Base-by-base conservation (phyloP, 441 rosid genomes). In the Populus hybrid region DNA sequence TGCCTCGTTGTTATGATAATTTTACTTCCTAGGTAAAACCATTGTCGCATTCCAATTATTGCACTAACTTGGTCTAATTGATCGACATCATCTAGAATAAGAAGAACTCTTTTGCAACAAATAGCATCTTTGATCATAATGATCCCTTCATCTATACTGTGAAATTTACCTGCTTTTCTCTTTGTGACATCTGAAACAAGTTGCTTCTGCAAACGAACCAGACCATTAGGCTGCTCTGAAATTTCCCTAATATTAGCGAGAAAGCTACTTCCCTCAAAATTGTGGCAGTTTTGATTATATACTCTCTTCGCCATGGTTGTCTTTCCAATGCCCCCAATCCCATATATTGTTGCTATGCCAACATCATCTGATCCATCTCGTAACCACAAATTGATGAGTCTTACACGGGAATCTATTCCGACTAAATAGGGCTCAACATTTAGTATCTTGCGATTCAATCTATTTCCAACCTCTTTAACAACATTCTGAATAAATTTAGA, bases 71-170 rank as follows among this genome's bases (percentile, higher is more conserved):
- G 85, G 5, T 71, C 70, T 24, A 21, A 28, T 26, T 77, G 30
- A 71, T 83, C 81, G 32, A 83, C 79, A 74, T 79, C 79, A 68
- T 85, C 84, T n/a, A 82, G 69, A 69, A 85, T 72, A 66, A 85
- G 20, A 69, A 84, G 69, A 67, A 73, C 78, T 64, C 30, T 74
- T 74, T 32, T 80, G 67, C 75, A 65, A 24, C 75, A 21, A 36
- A 80, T 7, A 0, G 38, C 75, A 16, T 71, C 38, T 69, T 67
- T 35, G 18, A 82, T 73, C 69, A 6, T 50, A 24, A 10, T 6
- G 30, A 69, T 65, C 46, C 80, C 83, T 75, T 69, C 73, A 69
- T 79, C 81, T 6, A 42, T 63, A 64, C 57, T 64, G 10, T 61
- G 23, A 23, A 79, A 77, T 35, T 74, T 79, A 4, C 14, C 6